Evolutionary conservation across 148 eudicot genomes (phyloP), one percentile per base, ranked within the genome.

Genomic region (Bassia scoparia): DNA sequence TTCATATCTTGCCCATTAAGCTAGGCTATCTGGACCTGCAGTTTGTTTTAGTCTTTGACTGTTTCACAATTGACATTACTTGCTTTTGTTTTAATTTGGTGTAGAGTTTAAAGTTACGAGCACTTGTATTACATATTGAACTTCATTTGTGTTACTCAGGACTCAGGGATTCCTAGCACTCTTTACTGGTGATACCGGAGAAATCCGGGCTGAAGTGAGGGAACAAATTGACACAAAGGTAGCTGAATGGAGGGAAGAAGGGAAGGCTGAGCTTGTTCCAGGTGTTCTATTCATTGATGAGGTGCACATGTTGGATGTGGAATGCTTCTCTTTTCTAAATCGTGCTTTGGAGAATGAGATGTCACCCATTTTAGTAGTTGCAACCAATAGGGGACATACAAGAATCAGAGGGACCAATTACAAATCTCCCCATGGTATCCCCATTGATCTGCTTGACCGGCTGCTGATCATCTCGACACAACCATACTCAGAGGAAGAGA

Each of bases 241-340:
- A 11, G 99, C 96, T 46, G 97, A 92, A 72, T 95, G 99, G 99
- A 81, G 97, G 69, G 99, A 95, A 77, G 99, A 95, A 85, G 99
- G 99, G 38, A 95, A 95, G 81, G 97, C 99, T 24, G 99, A 95
- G 81, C 90, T 95, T 49, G 84, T 95, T 20, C 99, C 96, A 2
- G 99, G 99, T 31, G 99, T 95, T 43, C 88, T 91, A 75, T 95
- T 95, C 87, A 91, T 95, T 15, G 99, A 95, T 35, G 99, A 92
- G 86, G 99, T 95, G 31, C 99, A 95, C 82, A 92, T 95, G 99
- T 81, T 95, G 31, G 99, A 95, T 69, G 81, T 92, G 0, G 97
- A 95, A 84, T 95, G 99, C 78, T 95, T 95, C 64, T 95, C 99
- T 20, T 95, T 95, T 82, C 80, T 95, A 16, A 95, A 95, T 68